phyloP scores from a whole-genome alignment of 371 early-diverging fungal genomes.

The Circinella umbellata region DNA sequence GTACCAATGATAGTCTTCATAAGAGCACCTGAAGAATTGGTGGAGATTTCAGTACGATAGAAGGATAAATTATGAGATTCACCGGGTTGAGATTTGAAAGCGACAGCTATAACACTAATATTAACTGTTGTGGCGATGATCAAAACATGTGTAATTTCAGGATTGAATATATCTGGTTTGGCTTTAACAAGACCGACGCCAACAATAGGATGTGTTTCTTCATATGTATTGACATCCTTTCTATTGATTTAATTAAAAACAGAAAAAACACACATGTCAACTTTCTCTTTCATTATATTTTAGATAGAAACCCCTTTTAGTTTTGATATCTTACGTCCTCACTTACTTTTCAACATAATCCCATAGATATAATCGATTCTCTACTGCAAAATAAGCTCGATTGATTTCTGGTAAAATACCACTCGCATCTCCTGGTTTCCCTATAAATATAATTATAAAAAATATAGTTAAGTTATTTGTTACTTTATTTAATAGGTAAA shows the following conservation, averaged over 20 bases:
- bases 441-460: slow-evolving; percentile 12
- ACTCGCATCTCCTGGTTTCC: slow-evolving; percentile 29
- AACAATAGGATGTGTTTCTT: slow-evolving; percentile 86
- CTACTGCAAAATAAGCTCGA: slow-evolving; percentile 89
- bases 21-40: slow-evolving; percentile 76
- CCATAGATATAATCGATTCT: slow-evolving; percentile 87
- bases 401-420: slow-evolving; percentile 75
- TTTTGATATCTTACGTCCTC: not conserved
- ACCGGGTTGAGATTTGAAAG: slow-evolving; percentile 30
- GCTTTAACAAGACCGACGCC: slow-evolving; percentile 82
- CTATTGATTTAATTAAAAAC: slow-evolving; percentile 25
- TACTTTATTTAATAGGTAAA: not conserved
- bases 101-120: slow-evolving; percentile 79
- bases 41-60: slow-evolving; percentile 74
- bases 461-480: too few species aligned
- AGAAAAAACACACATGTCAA: not conserved
- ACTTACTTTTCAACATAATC: slow-evolving; percentile 72
- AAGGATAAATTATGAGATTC: slow-evolving; percentile 46
- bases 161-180: slow-evolving; percentile 75
- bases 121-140: slow-evolving; percentile 87
- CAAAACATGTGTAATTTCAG: slow-evolving; percentile 80
- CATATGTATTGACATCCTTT: slow-evolving; percentile 69
- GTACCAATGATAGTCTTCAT: slow-evolving; percentile 83
- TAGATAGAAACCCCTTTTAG: slow-evolving; percentile 24
- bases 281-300: not conserved